These are phyloP conservation scores for Colletotrichum limetticola DNA, from an alignment of 2,329 filamentous ascomycete genomes.

Conservation along the genomic window DNA sequence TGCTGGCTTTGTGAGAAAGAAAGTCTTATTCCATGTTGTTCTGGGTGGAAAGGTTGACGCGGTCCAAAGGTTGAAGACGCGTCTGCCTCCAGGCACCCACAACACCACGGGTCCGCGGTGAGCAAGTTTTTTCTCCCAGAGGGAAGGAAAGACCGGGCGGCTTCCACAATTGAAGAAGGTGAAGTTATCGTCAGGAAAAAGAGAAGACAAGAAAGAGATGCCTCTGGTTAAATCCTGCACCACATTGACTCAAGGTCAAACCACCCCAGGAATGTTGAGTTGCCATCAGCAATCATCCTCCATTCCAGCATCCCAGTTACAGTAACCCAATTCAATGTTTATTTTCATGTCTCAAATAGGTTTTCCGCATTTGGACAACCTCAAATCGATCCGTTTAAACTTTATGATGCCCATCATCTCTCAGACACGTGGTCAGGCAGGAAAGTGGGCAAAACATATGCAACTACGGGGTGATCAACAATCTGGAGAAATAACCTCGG, in stretches of 20 bases:
- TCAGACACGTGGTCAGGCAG: neutral
- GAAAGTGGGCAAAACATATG: neutral
- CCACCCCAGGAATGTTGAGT: slow-evolving; percentile 11
- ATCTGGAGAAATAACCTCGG: neutral
- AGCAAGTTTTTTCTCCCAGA: neutral
- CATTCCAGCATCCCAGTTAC: slow-evolving; percentile 1
- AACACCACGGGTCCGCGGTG: neutral
- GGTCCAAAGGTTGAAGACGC: neutral
- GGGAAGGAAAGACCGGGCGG: neutral
- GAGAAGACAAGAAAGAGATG: neutral
- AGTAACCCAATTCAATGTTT: neutral
- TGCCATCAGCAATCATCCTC: slow-evolving; percentile 23
- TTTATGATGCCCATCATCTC: neutral
- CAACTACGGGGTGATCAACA: neutral
- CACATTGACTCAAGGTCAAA: neutral
- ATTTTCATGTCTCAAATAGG: slow-evolving; percentile 11
- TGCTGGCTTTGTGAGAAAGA: neutral
- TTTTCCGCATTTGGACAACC: neutral
- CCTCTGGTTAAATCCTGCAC: neutral
- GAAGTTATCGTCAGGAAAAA: neutral
- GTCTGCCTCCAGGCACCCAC: neutral
- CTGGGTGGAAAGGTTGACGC: neutral
- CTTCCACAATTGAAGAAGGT: neutral
- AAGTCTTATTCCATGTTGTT: slow-evolving; percentile 1
- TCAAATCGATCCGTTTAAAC: neutral